Evolutionary conservation across 345 rosid species (phyloP), one percentile per base, ranked within the genome.

Genomic region (Eucalyptus regnans): DNA sequence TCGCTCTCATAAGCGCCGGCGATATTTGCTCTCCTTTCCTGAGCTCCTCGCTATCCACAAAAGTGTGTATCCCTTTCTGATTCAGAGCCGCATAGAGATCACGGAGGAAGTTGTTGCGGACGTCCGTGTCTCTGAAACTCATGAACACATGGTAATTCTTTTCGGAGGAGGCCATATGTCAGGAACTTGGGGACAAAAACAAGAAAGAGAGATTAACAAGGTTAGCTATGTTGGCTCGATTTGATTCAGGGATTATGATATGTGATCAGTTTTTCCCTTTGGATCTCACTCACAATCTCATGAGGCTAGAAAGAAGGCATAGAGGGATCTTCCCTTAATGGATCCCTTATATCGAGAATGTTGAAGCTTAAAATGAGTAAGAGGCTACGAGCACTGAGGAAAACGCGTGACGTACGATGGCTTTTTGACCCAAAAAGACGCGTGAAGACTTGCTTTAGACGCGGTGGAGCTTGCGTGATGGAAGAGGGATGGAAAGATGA

Each of bases 1-100:
- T 58, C n/a, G 0, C 64, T 3, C 64, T 58, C 14, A 58, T 9
- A 58, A 58, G n/a, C 44, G 44, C 1, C 2, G 7, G 52, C 52
- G 13, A 56, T 56, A 56, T 56, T 9, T 56, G 6, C 29, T 56
- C 0, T 56, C 62, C 62, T 56, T 56, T 56, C 62, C 13, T 0
- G 6, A 56, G 64, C 64, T 58, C 64, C 64, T 58, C n/a, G 0
- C 13, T 10, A 0, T 58, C 64, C 64, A 0, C 0, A 56, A 23
- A 56, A 56, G 62, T 56, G 62, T 0, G 0, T 56, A 56, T 23
- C 0, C 62, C 62, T 0, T 56, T 23, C 13, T 0, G 29, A 56
- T 0, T 0, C 0, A 56, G 29, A 56, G 6, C 62, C 0, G 1
- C 0, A 0, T 56, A 23, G 62, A 56, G 29, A 56, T 56, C 13